phyloP scores from a whole-genome alignment of 2,329 filamentous ascomycete genomes.

The Trichoderma brevicompactum region DNA sequence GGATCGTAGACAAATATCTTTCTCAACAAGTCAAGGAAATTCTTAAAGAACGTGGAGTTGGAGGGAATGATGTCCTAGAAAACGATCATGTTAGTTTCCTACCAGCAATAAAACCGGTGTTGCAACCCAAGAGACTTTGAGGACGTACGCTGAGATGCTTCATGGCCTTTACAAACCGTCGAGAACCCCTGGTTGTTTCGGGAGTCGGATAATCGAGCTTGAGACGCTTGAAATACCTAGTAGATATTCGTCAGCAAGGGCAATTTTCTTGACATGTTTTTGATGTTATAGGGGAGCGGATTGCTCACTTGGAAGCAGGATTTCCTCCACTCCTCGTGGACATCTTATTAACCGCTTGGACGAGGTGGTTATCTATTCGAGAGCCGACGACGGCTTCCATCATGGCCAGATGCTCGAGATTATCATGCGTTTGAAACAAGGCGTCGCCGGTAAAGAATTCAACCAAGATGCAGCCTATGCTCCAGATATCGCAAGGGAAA shows the following conservation, averaged over 20 bases:
- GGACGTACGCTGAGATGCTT: slow-evolving; percentile 63
- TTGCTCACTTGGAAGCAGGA: slow-evolving; percentile 64
- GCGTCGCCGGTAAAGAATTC: slow-evolving; percentile 75
- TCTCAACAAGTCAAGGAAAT: slow-evolving; percentile 66
- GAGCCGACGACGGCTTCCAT: slow-evolving; percentile 70
- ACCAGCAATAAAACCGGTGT: background rate
- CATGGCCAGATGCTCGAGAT: slow-evolving; percentile 75
- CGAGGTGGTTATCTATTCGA: slow-evolving; percentile 62
- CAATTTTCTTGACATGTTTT: background rate
- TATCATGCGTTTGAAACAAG: slow-evolving; percentile 73
- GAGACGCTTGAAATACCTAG: slow-evolving; percentile 68
- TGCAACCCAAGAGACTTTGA: slow-evolving; percentile 20
- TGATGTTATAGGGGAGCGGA: background rate
- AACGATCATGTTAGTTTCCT: slow-evolving; percentile 16
- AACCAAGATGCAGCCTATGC: slow-evolving; percentile 72
- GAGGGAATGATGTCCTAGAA: slow-evolving; percentile 68
- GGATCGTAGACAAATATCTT: slow-evolving; percentile 74
- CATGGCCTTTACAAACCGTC: slow-evolving; percentile 73
- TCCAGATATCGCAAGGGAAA: slow-evolving; percentile 74
- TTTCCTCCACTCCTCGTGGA: slow-evolving; percentile 61
- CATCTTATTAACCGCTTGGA: slow-evolving; percentile 55
- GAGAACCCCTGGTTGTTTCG: slow-evolving; percentile 67
- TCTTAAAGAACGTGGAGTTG: slow-evolving; percentile 61
- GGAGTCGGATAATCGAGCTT: slow-evolving; percentile 67
- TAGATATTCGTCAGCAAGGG: background rate